Evolutionary conservation across 805 yeast genomes (phyloP).

Genomic region (Maudiozyma bulderi): DNA sequence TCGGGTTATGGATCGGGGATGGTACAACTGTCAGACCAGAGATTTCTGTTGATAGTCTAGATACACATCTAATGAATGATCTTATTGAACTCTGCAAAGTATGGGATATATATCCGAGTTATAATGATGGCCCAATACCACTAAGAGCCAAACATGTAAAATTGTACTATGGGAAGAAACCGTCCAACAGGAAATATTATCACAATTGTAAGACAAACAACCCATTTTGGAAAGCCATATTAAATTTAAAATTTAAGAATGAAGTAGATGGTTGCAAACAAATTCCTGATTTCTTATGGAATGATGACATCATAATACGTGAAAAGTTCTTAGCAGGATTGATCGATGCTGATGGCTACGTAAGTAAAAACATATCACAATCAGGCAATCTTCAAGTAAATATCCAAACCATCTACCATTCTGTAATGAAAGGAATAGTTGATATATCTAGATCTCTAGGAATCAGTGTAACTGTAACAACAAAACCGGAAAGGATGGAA

Average conservation of each 20-base stretch:
- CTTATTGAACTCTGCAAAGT: slow-evolving; percentile 17
- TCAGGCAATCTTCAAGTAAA: slow-evolving; percentile 19
- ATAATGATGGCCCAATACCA: slow-evolving; percentile 14
- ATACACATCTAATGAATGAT: slow-evolving; percentile 18
- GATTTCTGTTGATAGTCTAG: slow-evolving; percentile 27
- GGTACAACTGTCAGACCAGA: slow-evolving; percentile 25
- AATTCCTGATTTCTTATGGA: slow-evolving; percentile 30
- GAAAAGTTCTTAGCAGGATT: slow-evolving; percentile 39
- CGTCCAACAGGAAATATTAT: slow-evolving; percentile 6
- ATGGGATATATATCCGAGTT: slow-evolving; percentile 21
- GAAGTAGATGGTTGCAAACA: slow-evolving; percentile 19
- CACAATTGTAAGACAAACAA: slow-evolving; percentile 18
- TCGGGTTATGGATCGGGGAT: slow-evolving; percentile 36
- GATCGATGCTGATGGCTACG: slow-evolving; percentile 33
- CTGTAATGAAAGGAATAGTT: slow-evolving; percentile 31
- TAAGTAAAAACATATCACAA: slow-evolving; percentile 13
- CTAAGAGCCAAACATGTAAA: slow-evolving; percentile 20
- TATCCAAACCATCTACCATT: slow-evolving; percentile 26
- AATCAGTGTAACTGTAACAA: slow-evolving; percentile 28
- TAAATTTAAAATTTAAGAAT: slow-evolving; percentile 17
- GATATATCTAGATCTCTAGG: slow-evolving; percentile 38
- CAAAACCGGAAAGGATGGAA: slow-evolving; percentile 18
- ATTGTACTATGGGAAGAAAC: slow-evolving; percentile 14
- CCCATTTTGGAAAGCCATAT: slow-evolving; percentile 26
- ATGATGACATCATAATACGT: slow-evolving; percentile 33